Evolutionary conservation across 2,329 filamentous ascomycete species (phyloP).

Genomic region (Chalaropsis thielavioides): DNA sequence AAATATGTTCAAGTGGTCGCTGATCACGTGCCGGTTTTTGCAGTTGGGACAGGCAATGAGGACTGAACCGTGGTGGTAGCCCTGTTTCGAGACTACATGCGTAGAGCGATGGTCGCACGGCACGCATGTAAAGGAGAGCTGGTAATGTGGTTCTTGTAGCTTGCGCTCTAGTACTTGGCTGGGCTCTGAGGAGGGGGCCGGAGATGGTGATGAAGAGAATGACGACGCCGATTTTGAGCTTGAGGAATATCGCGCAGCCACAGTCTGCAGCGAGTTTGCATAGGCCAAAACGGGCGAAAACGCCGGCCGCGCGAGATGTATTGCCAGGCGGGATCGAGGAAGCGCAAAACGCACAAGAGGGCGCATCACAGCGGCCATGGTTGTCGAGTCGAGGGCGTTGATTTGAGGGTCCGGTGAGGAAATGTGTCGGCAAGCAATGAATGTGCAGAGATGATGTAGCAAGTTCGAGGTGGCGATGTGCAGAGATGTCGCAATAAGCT

Average conservation of each 20-base stretch:
- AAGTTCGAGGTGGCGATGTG: no score
- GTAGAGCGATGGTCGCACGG: slow-evolving; percentile 68
- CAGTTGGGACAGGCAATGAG: slow-evolving; percentile 80
- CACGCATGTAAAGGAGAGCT: slow-evolving; percentile 84
- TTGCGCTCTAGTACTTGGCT: slow-evolving; percentile 25
- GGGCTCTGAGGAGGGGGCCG: slow-evolving; percentile 16
- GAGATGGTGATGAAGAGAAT: neutral
- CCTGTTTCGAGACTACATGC: slow-evolving; percentile 82
- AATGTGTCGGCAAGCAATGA: neutral
- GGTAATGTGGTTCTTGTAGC: slow-evolving; percentile 52
- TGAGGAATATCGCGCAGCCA: neutral
- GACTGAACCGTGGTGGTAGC: slow-evolving; percentile 80
- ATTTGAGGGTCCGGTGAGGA: neutral
- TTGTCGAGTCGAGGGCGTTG: neutral
- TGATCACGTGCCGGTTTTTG: slow-evolving; percentile 78
- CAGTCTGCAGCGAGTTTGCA: neutral
- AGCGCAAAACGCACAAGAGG: slow-evolving; percentile 12
- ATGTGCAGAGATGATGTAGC: neutral
- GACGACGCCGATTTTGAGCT: neutral
- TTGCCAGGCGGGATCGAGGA: neutral
- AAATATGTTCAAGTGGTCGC: slow-evolving; percentile 72
- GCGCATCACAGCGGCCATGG: slow-evolving; percentile 11
- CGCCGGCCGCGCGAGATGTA: neutral
- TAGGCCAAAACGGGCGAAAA: neutral
- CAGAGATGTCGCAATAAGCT: neutral